Conservation (phyloP, 768 basidiomycete species). For the Calvatia gigantea region DNA sequence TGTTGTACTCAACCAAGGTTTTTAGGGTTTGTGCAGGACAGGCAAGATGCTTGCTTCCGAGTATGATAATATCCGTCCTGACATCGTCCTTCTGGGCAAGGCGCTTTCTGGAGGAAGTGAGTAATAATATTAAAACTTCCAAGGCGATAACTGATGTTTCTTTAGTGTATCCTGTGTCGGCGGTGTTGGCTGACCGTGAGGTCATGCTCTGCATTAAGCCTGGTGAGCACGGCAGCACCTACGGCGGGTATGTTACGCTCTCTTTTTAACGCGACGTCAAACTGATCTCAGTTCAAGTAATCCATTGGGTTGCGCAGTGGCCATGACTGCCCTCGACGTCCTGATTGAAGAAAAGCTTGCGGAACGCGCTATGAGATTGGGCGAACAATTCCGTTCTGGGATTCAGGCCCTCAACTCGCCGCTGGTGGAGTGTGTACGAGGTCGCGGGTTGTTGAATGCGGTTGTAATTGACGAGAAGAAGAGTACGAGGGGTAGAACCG, state of each 20-base stretch:
- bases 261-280: not conserved
- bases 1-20: not conserved
- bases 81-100: constrained; percentile 92
- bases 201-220: constrained; percentile 93
- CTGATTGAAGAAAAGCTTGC: constrained; percentile 83
- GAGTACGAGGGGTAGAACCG: constrained; percentile 75
- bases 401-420: constrained; percentile 63
- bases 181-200: constrained; percentile 86
- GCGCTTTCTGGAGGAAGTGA: constrained; percentile 92
- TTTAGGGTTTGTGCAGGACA: constrained; percentile 83
- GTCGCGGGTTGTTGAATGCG: constrained; percentile 87
- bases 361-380: constrained; percentile 74
- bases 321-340: constrained; percentile 90
- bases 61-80: constrained; percentile 85
- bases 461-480: constrained; percentile 86
- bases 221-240: constrained; percentile 95
- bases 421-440: constrained; percentile 76
- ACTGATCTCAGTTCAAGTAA: constrained; percentile 47
- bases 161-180: constrained; percentile 92
- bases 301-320: constrained; percentile 94
- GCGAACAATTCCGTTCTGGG: constrained; percentile 72
- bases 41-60: constrained; percentile 93
- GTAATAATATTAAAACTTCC: constrained; percentile 22
- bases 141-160: not conserved
- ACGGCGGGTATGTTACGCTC: constrained; percentile 69